Conservation (phyloP, 495 filamentous ascomycete genomes). For the Aspergillus nanangensis region DNA sequence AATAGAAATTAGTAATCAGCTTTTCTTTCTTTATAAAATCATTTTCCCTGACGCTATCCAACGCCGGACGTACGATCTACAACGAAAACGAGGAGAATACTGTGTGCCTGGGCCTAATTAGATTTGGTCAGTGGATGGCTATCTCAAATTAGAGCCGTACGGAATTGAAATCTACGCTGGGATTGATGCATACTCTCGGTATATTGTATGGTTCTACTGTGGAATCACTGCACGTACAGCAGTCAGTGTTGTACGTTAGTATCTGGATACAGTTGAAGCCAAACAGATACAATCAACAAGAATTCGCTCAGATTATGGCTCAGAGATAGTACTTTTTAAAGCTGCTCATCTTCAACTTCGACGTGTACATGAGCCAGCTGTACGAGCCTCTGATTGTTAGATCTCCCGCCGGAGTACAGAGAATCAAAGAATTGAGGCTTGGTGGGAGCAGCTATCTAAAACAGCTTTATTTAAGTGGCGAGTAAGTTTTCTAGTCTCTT, state of each 20-base stretch:
- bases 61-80: constrained; percentile 9
- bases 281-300: constrained; percentile 3
- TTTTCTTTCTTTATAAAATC: constrained; percentile 11
- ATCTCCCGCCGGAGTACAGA: constrained; percentile 7
- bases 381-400: constrained; percentile 4
- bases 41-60: constrained; percentile 10
- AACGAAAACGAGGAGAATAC: constrained; percentile 10
- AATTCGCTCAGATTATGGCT: constrained; percentile 10
- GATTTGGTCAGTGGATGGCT: constrained; percentile 19
- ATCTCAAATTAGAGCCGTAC: constrained; percentile 15
- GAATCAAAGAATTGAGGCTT: constrained; percentile 16
- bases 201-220: constrained; percentile 17
- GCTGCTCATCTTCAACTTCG: constrained; percentile 22
- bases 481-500: constrained; percentile 2
- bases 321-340: constrained; percentile 12
- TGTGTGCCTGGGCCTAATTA: constrained; percentile 18
- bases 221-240: constrained; percentile 14
- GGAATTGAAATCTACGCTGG: constrained; percentile 19
- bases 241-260: constrained; percentile 15
- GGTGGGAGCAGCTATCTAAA: constrained; percentile 10
- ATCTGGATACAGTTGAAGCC: constrained; percentile 10
- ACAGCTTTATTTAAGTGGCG: constrained; percentile 5
- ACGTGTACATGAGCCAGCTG: constrained; percentile 2
- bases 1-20: constrained; percentile 6
- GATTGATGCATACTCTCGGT: constrained; percentile 18